Evolutionary conservation across 192 early-diverging fungal genomes (phyloP), one percentile per base, ranked within the genome.

Genomic region (Coemansia sp.): DNA sequence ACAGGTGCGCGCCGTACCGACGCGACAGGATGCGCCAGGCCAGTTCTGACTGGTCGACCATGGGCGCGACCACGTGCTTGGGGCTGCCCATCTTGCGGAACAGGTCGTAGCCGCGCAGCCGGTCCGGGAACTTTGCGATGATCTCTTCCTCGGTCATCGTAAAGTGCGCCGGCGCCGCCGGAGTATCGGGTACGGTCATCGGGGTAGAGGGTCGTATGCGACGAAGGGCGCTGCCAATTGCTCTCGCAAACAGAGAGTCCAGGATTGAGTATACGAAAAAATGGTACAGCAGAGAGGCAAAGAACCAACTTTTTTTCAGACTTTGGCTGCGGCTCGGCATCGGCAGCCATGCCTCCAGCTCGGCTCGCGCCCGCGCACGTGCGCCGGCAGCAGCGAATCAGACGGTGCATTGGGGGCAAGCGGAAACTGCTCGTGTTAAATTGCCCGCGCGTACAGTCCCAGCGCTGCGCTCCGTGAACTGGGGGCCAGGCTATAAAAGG

Each of bases 21-120:
- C 89, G 81, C 5, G 87, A 89, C 26, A 99, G 85, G 7, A 95
- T 81, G 29, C 97, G 80, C 95, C 95, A 99, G 2, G 97, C 89
- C 27, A 91, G 80, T 52, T 99, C 96, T 0, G 90, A 93, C 67
- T 96, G 92, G 60, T 95, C 94, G 8, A 98, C 96, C 96, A 98
- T 98, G 2, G 95, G 95, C 0, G 90, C 95, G 2, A 96, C 86
- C 27, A 98, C 78, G 62, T 83, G 73, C 51, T 83, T 82, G 11
- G 93, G 91, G 29, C 81, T 85, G 27, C 80, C 70, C 19, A 97
- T 79, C 39, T 82, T 72, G 38, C 60, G 61, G 70, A 79, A 95
- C 60, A 95, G 87, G 12, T 92, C 91, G 64, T 82, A 97, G 5
- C 89, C 90, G 36, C 71, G 54, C 22, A 87, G 74, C 44, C 93